Base-by-base conservation (phyloP, 2,329 filamentous ascomycete species). In the Mariannaea sp. region DNA sequence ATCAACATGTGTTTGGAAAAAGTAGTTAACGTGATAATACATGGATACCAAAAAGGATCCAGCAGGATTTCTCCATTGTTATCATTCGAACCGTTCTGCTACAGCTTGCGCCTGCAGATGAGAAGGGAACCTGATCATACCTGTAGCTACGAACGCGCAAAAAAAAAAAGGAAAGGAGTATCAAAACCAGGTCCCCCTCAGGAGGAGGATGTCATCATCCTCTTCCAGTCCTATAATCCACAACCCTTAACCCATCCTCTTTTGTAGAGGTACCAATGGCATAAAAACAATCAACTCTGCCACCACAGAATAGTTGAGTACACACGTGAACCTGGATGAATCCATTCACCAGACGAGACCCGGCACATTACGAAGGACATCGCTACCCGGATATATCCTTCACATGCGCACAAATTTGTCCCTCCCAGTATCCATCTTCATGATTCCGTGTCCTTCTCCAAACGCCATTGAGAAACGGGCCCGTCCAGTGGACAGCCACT, bases 141-240 rank as follows among this genome's bases (percentile, higher is more conserved):
- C 55, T 66, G 65, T 49, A 65, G 65, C 56, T 65, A 66, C 61
- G 66, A 56, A 36, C 22, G n/a, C n/a, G n/a, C n/a, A n/a, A n/a
- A n/a, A n/a, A n/a, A n/a, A n/a, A n/a, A n/a, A n/a, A n/a, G n/a
- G n/a, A n/a, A n/a, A 57, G 54, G 58, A 46, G 30, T 54, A 47
- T 49, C 56, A 55, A 32, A 44, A 47, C 22, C 42, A 38, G 29
- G 35, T 19, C 19, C 26, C 19, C 24, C 14, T 35, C 20, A 6
- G 22, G 24, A 38, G 53, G 27, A 46, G 39, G 30, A 32, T 36
- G 32, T 40, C 24, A 22, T 46, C 47, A 32, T 39, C 52, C 39
- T 43, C 58, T 49, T 43, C 50, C 45, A 14, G 30, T 40, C 49
- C 30, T 30, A 36, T 42, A 17, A 33, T 38, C 45, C 27, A 38